phyloP scores from a whole-genome alignment of 176 grass and related monocot species.

The Pharus latifolius region DNA sequence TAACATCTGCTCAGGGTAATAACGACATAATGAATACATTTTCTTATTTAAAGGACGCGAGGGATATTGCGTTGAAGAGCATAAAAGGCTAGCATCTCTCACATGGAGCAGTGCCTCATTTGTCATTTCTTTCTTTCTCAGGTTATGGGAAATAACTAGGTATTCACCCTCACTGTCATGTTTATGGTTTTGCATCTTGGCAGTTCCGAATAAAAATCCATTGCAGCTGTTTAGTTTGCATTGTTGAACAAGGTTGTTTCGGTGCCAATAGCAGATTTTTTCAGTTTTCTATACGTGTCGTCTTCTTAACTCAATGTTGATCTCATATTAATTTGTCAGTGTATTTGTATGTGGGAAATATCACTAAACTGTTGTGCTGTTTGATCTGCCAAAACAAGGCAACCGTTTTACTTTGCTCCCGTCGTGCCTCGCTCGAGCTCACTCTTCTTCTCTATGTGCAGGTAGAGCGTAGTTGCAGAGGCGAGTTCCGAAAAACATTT shows the following conservation, averaged over 20 bases:
- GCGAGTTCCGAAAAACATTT: neutral
- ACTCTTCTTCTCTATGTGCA: neutral
- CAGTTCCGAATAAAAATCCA: neutral
- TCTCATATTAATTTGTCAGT: too few relatives aligned
- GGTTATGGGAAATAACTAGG: neutral
- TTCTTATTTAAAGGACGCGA: slow-evolving; percentile 40
- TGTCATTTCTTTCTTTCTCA: neutral
- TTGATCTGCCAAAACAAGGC: too few relatives aligned
- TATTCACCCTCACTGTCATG: neutral
- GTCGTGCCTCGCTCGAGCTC: neutral
- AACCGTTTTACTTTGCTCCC: too few relatives aligned
- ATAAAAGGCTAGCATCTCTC: slow-evolving; percentile 14
- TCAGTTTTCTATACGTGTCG: neutral
- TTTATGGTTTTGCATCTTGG: neutral
- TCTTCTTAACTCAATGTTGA: too few relatives aligned
- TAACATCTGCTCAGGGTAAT: slow-evolving; percentile 21
- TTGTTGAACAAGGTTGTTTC: neutral
- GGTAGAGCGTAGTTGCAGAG: neutral
- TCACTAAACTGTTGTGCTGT: too few relatives aligned
- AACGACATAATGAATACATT: neutral
- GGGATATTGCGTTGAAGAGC: slow-evolving; percentile 32
- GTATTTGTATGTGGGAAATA: too few relatives aligned
- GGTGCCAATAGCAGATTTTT: neutral
- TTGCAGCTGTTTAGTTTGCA: neutral
- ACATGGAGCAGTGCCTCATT: neutral